Evolutionary conservation across 75 land plant genomes (phyloP).

Genomic region (Sequoia sempervirens): DNA sequence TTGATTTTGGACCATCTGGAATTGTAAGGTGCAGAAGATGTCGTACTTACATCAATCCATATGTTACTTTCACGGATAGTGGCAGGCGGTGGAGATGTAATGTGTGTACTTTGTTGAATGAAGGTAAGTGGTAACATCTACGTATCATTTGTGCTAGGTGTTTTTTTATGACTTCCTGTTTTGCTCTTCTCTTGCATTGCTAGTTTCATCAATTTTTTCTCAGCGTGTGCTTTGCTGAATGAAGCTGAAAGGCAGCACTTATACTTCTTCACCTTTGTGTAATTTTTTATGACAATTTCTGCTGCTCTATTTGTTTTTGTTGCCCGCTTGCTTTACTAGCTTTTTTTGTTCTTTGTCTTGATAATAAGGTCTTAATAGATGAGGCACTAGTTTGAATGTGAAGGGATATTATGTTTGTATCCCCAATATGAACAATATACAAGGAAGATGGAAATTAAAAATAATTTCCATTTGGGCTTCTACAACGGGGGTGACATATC

Average conservation of each 20-base stretch:
- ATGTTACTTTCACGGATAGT: constrained; percentile 83
- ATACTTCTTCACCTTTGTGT: background rate
- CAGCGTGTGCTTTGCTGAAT: background rate
- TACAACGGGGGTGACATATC: background rate
- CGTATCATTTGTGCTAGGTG: background rate
- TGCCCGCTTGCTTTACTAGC: background rate
- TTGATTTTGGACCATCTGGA: constrained; percentile 77
- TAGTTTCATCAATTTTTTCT: background rate
- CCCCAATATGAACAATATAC: background rate
- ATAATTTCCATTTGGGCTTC: no score
- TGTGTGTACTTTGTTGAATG: constrained; percentile 84
- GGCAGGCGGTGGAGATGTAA: constrained; percentile 96
- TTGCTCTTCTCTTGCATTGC: background rate
- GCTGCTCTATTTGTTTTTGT: background rate
- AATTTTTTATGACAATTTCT: background rate
- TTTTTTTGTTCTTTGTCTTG: no score
- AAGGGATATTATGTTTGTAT: background rate
- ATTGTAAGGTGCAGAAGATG: constrained; percentile 92
- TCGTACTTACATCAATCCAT: constrained; percentile 93
- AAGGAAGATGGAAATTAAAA: no score
- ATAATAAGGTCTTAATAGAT: background rate
- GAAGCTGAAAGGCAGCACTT: background rate
- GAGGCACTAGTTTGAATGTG: background rate
- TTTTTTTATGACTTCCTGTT: background rate
- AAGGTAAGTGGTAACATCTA: constrained; percentile 44